phyloP scores from a whole-genome alignment of 148 eudicot species.

The Nyssa sinensis region DNA sequence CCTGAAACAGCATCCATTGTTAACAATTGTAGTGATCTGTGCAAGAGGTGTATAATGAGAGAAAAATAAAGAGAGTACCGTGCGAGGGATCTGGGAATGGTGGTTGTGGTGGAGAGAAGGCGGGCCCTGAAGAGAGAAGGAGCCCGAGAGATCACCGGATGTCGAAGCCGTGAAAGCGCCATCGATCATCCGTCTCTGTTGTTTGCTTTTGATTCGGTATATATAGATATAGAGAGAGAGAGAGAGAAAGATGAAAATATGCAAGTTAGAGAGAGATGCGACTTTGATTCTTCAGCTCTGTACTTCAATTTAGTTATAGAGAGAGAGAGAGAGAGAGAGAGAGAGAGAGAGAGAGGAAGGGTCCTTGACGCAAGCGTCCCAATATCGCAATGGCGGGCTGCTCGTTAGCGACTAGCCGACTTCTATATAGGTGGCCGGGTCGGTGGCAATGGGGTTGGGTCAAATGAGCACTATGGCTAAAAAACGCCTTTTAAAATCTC shows the following conservation, averaged over 20 bases:
- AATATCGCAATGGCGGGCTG: too few relatives aligned
- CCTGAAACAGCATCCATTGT: not conserved
- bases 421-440: too few relatives aligned
- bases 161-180: constrained; percentile 75
- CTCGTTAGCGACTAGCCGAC: too few relatives aligned
- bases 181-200: constrained; percentile 30
- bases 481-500: too few relatives aligned
- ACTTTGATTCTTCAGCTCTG: constrained; percentile 9
- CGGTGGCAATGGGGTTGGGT: too few relatives aligned
- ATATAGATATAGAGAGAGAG: not conserved
- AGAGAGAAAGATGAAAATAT: not conserved
- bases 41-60: not conserved
- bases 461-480: too few relatives aligned
- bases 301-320: not conserved
- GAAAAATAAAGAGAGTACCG: constrained; percentile 26
- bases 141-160: constrained; percentile 55
- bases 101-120: constrained; percentile 31
- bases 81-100: constrained; percentile 27
- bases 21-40: not conserved
- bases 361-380: too few relatives aligned
- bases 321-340: too few relatives aligned
- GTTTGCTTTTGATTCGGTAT: not conserved
- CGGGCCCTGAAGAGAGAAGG: constrained; percentile 53
- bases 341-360: too few relatives aligned
- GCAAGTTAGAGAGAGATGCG: not conserved